A percentile compares a stretch with the other conserved stretches of the same genome.
Conservation (phyloP, 495 filamentous ascomycete genomes). For the Hyaloscypha bicolor region DNA sequence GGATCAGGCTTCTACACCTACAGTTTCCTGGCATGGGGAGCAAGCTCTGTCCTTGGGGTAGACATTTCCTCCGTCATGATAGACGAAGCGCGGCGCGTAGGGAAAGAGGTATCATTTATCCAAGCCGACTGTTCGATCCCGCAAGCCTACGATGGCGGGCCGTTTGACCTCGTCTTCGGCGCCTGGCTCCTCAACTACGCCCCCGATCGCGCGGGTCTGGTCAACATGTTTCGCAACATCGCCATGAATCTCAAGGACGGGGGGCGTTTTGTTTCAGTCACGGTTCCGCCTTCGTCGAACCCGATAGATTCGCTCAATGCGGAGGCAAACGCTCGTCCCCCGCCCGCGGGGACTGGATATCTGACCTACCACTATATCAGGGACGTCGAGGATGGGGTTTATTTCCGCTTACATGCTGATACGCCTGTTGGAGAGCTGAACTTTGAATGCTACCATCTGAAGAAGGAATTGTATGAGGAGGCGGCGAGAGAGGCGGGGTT, state of each 20-base stretch:
- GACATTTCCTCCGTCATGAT: slow-evolving; percentile 41
- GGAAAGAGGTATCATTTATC: slow-evolving; percentile 14
- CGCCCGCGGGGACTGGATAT: slow-evolving; percentile 22
- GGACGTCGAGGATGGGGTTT: slow-evolving; percentile 27
- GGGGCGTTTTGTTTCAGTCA: slow-evolving; percentile 39
- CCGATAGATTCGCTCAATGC: slow-evolving; percentile 14
- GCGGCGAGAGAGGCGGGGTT: slow-evolving; percentile 31
- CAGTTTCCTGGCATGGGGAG: slow-evolving; percentile 17
- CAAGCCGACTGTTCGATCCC: slow-evolving; percentile 18
- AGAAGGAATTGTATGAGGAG: slow-evolving; percentile 27
- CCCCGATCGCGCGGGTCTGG: slow-evolving; percentile 29
- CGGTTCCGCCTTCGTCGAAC: slow-evolving; percentile 26
- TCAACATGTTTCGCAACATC: slow-evolving; percentile 39
- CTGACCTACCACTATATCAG: slow-evolving; percentile 9
- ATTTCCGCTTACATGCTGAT: slow-evolving; percentile 15
- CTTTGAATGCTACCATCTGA: slow-evolving; percentile 32
- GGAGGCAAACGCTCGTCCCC: slow-evolving; percentile 11
- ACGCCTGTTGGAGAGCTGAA: slow-evolving; percentile 23
- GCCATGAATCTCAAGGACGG: slow-evolving; percentile 38
- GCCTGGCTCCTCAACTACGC: slow-evolving; percentile 47
- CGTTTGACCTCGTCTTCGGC: slow-evolving; percentile 43
- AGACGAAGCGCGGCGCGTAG: slow-evolving; percentile 25
- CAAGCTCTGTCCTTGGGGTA: slow-evolving; percentile 36
- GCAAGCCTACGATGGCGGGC: slow-evolving; percentile 27
- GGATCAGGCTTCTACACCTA: slow-evolving; percentile 19